phyloP scores from a whole-genome alignment of 2,329 filamentous ascomycete genomes.

The Alternaria sp. region DNA sequence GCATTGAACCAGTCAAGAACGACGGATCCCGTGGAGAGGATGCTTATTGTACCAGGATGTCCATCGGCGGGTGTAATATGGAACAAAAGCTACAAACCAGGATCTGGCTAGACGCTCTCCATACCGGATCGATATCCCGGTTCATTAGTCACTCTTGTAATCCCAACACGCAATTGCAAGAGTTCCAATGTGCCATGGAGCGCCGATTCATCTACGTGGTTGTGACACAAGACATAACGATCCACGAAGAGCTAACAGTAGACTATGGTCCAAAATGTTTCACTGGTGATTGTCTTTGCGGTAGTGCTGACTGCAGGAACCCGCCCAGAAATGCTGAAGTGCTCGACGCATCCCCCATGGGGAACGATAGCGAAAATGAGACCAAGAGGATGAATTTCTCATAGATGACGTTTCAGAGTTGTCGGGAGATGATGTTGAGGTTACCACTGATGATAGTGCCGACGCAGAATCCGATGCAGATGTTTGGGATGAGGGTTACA shows the following conservation, averaged over 20 bases:
- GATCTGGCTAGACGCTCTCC: slow-evolving; percentile 7
- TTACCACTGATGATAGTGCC: not conserved
- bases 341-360: not conserved
- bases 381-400: not conserved
- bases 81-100: not conserved
- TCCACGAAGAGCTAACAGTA: slow-evolving; percentile 18
- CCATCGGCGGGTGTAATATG: not conserved
- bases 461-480: not conserved
- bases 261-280: slow-evolving; percentile 21
- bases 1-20: not conserved
- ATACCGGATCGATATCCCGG: slow-evolving; percentile 13
- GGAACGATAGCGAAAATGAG: not conserved
- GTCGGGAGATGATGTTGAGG: not conserved
- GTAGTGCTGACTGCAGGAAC: slow-evolving; percentile 2
- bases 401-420: not conserved
- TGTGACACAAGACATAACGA: not conserved
- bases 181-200: slow-evolving; percentile 6
- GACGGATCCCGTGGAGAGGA: not conserved
- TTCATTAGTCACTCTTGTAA: slow-evolving; percentile 23
- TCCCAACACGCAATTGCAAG: slow-evolving; percentile 5
- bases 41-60: not conserved
- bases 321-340: not conserved
- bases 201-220: slow-evolving; percentile 11
- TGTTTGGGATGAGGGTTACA: not conserved
- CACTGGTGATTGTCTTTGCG: slow-evolving; percentile 4